Evolutionary conservation across 1,284 basidiomycete species (phyloP).

Genomic region (Ceratobasidium sp.): DNA sequence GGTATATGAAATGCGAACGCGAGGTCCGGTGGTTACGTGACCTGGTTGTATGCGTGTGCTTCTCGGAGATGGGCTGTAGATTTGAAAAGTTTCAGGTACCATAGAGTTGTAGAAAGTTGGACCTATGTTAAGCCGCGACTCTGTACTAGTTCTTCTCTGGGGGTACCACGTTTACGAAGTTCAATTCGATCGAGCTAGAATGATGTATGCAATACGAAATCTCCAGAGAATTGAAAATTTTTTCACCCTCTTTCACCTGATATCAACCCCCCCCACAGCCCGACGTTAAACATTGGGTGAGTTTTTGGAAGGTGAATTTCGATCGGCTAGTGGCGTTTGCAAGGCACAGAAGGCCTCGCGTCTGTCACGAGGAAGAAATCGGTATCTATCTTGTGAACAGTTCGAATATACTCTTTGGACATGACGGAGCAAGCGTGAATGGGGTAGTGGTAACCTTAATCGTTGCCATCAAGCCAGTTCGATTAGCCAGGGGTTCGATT

Average conservation of each 20-base stretch:
- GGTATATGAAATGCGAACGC: conserved; percentile 9
- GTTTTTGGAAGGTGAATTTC: neutral
- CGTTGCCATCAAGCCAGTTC: conserved; percentile 26
- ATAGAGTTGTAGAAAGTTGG: neutral
- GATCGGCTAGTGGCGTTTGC: neutral
- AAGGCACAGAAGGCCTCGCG: neutral
- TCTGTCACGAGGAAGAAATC: neutral
- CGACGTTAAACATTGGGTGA: no score
- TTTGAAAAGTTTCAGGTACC: neutral
- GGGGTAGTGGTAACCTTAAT: conserved; percentile 18
- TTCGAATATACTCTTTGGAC: neutral
- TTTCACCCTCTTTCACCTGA: no score
- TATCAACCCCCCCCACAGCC: no score
- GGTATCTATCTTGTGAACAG: neutral
- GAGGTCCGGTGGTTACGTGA: neutral
- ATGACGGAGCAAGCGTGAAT: conserved; percentile 31
- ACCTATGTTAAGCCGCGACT: neutral
- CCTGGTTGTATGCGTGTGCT: neutral
- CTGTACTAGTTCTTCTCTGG: neutral
- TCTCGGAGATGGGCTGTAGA: neutral
- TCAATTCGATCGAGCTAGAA: no score
- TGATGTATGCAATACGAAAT: no score
- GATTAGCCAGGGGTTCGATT: conserved; percentile 48
- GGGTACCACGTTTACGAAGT: neutral
- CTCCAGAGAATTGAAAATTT: no score